A percentile compares a stretch with the other conserved stretches of the same genome.
Evolutionary conservation across 371 early-diverging fungal genomes (phyloP).

Genomic region (Funneliformis caledonium): DNA sequence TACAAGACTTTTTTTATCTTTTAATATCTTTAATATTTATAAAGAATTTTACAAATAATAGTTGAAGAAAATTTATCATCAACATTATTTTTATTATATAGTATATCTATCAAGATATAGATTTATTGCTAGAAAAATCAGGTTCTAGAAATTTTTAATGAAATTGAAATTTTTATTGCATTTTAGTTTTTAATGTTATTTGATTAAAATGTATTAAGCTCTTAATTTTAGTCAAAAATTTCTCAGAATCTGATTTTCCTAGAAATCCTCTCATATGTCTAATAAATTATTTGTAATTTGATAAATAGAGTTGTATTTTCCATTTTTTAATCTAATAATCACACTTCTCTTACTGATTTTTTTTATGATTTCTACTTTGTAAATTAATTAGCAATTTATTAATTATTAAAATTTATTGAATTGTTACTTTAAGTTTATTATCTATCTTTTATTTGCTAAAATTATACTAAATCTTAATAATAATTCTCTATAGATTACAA

Average conservation of each 20-base stretch:
- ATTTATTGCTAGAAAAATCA: too few species aligned
- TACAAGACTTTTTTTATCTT: background rate
- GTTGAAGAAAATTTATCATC: background rate
- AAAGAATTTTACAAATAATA: background rate
- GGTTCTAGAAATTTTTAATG: too few species aligned
- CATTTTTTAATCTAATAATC: background rate
- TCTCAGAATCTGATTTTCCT: too few species aligned
- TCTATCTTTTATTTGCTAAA: background rate
- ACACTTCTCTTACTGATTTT: too few species aligned
- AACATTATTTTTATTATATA: background rate
- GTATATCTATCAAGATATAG: background rate
- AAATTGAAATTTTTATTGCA: too few species aligned
- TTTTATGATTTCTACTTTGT: background rate
- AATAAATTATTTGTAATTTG: background rate
- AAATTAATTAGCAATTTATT: background rate
- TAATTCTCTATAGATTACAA: background rate
- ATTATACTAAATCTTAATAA: background rate
- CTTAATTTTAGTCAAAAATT: too few species aligned
- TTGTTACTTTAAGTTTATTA: background rate
- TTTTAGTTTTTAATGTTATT: too few species aligned
- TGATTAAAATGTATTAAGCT: too few species aligned
- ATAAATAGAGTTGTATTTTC: background rate
- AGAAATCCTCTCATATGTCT: too few species aligned
- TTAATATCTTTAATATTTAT: background rate
- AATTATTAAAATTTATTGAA: background rate